Evolutionary conservation across 192 early-diverging fungal genomes (phyloP).

Genomic region (Coemansia sp.): DNA sequence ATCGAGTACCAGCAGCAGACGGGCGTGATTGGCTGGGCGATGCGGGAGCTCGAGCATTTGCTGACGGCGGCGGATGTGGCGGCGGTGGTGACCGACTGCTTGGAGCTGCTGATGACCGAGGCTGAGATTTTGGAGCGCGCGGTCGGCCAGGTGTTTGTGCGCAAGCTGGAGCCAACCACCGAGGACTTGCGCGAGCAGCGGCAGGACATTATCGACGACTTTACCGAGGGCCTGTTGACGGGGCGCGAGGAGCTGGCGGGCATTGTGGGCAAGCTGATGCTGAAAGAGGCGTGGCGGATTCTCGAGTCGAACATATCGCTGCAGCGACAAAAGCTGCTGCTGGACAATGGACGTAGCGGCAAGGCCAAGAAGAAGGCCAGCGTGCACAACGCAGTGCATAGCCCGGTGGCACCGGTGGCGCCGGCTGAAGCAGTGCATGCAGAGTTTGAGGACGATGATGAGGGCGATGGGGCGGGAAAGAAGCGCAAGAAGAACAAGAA

Average conservation of each 20-base stretch:
- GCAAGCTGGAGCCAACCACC: conserved; percentile 58
- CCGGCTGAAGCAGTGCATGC: too few relatives aligned
- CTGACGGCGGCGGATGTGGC: conserved; percentile 62
- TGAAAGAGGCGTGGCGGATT: conserved; percentile 73
- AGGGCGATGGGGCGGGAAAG: conserved; percentile 23
- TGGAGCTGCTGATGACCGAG: conserved; percentile 74
- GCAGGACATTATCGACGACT: conserved; percentile 65
- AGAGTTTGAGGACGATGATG: conserved; percentile 16
- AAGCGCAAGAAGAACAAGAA: conserved; percentile 55
- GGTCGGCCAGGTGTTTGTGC: conserved; percentile 59
- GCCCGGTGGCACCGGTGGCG: too few relatives aligned
- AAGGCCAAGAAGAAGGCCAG: conserved; percentile 29
- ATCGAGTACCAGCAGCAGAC: conserved; percentile 63
- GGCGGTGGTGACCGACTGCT: conserved; percentile 57
- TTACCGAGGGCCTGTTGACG: conserved; percentile 67
- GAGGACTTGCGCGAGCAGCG: conserved; percentile 55
- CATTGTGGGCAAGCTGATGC: conserved; percentile 68
- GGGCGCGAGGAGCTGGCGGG: conserved; percentile 71
- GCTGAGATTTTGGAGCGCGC: conserved; percentile 70
- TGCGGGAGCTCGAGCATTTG: conserved; percentile 59
- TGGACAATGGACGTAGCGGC: conserved; percentile 20
- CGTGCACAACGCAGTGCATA: too few relatives aligned
- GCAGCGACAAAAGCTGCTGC: conserved; percentile 50
- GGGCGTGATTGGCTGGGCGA: conserved; percentile 59
- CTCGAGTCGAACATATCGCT: conserved; percentile 60